Evolutionary conservation across 2,329 filamentous ascomycete species (phyloP), one percentile per base, ranked within the genome.

Genomic region (Cytospora paraplurivora): DNA sequence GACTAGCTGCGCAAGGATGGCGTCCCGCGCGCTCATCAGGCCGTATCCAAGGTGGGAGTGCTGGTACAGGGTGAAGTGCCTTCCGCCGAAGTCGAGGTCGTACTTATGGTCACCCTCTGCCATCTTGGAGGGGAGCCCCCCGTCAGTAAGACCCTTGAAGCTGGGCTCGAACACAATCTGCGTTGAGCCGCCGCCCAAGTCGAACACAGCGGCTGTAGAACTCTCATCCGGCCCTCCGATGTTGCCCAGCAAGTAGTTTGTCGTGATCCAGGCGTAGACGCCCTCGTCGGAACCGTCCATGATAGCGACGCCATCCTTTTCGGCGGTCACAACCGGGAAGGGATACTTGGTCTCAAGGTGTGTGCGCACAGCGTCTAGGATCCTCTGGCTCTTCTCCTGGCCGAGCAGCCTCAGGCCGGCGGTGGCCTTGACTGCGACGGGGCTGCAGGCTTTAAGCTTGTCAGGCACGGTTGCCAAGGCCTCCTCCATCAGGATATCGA

Each of bases 121-220:
- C 72, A 99, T 84, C 75, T 88, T 90, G 74, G 92, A 88, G 0
- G 93, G 93, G 82, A 97, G 90, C 65, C 93, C 93, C 67, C 91
- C 91, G 56, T 84, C 81, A 62, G 85, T 77, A 62, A 85, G 84
- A 62, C 85, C 84, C 75, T 91, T 89, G 79, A 97, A 99, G 58
- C 90, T 96, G 27, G 96, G 96, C 81, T 99, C 88, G 77, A 98
- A 99, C 69, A 99, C 96, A 73, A 99, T 97, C 80, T 99, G 95
- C 15, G 96, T 99, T 27, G 93, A 97, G 60, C 95, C 95, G 72
- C 95, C 95, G 67, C 95, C 95, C 56, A 99, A 89, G 74, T 99
- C 95, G 72, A 99, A 97, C 64, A 97, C 88, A 57, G 95, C 95
- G 49, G 95, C 96, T 1, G 95, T 98, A 57, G 92, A 90, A 67